Base-by-base conservation (phyloP, 148 eudicot genomes). In the Rhododendron griersonianum region DNA sequence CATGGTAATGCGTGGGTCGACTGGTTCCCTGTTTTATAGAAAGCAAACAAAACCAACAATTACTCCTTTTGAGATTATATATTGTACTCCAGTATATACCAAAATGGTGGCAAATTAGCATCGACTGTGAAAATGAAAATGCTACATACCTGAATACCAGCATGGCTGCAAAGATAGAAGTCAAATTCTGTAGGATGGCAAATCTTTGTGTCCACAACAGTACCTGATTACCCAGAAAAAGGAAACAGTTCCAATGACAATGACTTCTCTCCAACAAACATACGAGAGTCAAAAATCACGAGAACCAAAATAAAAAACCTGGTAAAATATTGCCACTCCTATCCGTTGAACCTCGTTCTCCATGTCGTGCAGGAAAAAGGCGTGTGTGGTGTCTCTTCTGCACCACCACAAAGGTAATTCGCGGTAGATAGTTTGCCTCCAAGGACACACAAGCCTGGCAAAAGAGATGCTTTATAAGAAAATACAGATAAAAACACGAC, bases 311-410 rank as follows among this genome's bases (percentile, higher is more conserved):
- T 35, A 73, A 73, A 74, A 41, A 35, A 95, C 99, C 98, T 81
- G 99, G 99, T 51, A 97, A 78, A 33, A 97, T 97, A 82, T 97
- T 97, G 65, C 98, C 98, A 86, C 98, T 95, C 91, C 77, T 91
- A 82, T 95, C 98, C 0, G 95, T 91, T 33, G 89, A 44, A 28
- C 15, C 89, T 3, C 55, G 80, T 84, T 94, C 93, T 14, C 48
- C 37, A 77, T 87, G 92, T 30, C 71, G 44, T 0, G 61, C 84
- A 7, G 99, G 88, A 74, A 97, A 97, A 11, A 97, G 95, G 2
- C 98, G 95, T 5, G 99, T 97, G 61, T 97, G 98, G 71, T 97
- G 99, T 78, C 99, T 91, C 84, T 97, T 97, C 81, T 95, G 99
- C 78, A 95, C 99, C 7, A 97, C 95, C 63, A 95, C 93, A 90